Evolutionary conservation across 108 stramenopile species (phyloP).

Genomic region (Nannochloropsis gaditana): DNA sequence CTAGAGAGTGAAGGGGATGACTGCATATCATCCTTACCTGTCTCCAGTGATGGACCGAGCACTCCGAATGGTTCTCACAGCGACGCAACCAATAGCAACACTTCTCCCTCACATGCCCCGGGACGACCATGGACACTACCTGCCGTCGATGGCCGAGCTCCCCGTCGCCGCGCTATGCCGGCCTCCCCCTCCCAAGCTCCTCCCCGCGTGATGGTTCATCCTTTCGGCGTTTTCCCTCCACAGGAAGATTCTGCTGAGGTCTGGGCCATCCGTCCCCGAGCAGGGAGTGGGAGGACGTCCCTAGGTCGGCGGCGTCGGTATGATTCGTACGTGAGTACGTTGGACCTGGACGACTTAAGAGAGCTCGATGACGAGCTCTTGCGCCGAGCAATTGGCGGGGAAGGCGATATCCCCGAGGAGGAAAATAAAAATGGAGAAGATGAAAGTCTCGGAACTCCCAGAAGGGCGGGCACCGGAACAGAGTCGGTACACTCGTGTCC

Average conservation of each 20-base stretch:
- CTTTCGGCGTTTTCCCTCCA: neutral
- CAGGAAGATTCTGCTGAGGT: neutral
- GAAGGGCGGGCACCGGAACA: neutral
- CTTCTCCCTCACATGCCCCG: neutral
- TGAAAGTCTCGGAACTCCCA: too few relatives aligned
- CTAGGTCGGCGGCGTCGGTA: neutral
- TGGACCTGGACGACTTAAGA: neutral
- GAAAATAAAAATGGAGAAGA: neutral
- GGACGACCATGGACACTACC: constrained; percentile 18
- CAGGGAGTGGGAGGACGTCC: constrained; percentile 1
- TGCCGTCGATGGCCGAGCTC: neutral
- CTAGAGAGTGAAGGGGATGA: neutral
- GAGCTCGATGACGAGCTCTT: constrained; percentile 8
- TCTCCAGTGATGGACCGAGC: neutral
- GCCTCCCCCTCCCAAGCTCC: neutral
- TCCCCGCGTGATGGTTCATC: neutral
- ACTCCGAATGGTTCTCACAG: neutral
- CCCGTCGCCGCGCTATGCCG: constrained; percentile 1
- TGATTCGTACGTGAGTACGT: neutral
- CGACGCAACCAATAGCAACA: neutral
- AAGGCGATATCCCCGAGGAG: neutral
- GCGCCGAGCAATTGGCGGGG: neutral
- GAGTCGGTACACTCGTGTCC: neutral
- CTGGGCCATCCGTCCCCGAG: neutral
- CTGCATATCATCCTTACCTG: neutral